Conservation (phyloP, 176 grass and related monocot genomes). For the Musa itinerans region DNA sequence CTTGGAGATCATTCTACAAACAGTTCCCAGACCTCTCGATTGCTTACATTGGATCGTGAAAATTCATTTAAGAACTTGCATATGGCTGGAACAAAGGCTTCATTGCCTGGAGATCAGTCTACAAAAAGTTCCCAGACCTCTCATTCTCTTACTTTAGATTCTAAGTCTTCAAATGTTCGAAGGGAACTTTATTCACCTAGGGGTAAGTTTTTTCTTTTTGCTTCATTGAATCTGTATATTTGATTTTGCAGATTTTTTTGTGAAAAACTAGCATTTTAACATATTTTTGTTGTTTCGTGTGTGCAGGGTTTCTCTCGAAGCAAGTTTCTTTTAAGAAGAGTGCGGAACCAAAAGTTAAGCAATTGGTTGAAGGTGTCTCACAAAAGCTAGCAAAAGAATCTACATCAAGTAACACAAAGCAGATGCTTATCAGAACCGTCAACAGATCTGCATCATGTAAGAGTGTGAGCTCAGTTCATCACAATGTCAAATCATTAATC, state of each 20-base stretch:
- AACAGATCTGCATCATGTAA: conserved; percentile 53
- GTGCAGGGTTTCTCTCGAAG: conserved; percentile 56
- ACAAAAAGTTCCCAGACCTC: conserved; percentile 36
- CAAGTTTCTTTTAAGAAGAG: conserved; percentile 63
- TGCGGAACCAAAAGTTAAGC: conserved; percentile 63
- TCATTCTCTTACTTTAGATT: conserved; percentile 50
- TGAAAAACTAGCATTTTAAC: background rate
- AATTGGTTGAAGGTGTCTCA: conserved; percentile 34
- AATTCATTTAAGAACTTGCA: conserved; percentile 45
- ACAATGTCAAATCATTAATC: conserved; percentile 30
- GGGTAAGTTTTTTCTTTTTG: conserved; percentile 35
- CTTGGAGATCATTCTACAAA: conserved; percentile 25
- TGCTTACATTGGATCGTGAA: conserved; percentile 45
- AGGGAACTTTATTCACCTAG: conserved; percentile 47
- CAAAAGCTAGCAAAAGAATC: conserved; percentile 38
- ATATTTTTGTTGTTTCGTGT: conserved; percentile 12
- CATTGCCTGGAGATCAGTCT: conserved; percentile 16
- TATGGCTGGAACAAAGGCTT: conserved; percentile 30
- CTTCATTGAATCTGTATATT: background rate
- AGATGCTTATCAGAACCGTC: conserved; percentile 31
- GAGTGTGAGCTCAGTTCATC: conserved; percentile 28
- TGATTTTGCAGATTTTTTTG: background rate
- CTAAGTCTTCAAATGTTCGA: conserved; percentile 35
- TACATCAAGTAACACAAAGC: conserved; percentile 32
- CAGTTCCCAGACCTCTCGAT: conserved; percentile 44